Evolutionary conservation across 2,329 filamentous ascomycete genomes (phyloP), one percentile per base, ranked within the genome.

Genomic region (Fusarium sp.): DNA sequence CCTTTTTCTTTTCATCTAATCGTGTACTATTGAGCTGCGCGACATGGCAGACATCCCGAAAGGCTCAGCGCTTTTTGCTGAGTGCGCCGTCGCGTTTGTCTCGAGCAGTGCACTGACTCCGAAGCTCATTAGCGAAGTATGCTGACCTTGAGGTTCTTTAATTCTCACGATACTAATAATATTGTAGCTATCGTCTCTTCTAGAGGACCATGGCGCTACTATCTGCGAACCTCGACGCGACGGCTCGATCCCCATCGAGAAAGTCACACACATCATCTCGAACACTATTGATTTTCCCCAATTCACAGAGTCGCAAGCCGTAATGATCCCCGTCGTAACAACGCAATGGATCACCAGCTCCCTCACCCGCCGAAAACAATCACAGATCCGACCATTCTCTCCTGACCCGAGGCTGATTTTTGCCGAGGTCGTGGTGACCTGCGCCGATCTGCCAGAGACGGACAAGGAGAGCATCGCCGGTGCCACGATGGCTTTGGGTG

Each of bases 401-500:
- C 96, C 96, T 1, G 96, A 99, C 74, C 94, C 95, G 2, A 88
- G 91, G 63, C 89, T 97, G 77, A 96, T 97, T 78, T 92, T 99
- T 80, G 92, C 91, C 56, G 90, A 93, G 72, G 91, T 98, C 42
- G 87, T 91, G 27, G 85, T 97, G 16, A 91, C 90, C 31, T 96
- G 92, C 76, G 93, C 90, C 50, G 92, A 96, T 74, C 88, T 99
- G 50, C 96, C 96, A 0, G 83, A 88, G 34, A 91, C 89, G 34
- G 96, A 99, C 79, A 92, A 93, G 77, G 95, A 98, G 80, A 92
- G 93, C 10, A 97, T 99, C 61, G 89, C 92, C 38, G 96, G 94
- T 10, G 95, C 93, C 1, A 92, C 95, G 2, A 82, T 97, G 75
- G 95, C 96, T 0, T 89, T 97, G 81, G 96, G 96, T 20, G 96